These are phyloP conservation scores for Vitis rupestris DNA, from an alignment of 164 flowering plant species.

Conservation along the genomic window DNA sequence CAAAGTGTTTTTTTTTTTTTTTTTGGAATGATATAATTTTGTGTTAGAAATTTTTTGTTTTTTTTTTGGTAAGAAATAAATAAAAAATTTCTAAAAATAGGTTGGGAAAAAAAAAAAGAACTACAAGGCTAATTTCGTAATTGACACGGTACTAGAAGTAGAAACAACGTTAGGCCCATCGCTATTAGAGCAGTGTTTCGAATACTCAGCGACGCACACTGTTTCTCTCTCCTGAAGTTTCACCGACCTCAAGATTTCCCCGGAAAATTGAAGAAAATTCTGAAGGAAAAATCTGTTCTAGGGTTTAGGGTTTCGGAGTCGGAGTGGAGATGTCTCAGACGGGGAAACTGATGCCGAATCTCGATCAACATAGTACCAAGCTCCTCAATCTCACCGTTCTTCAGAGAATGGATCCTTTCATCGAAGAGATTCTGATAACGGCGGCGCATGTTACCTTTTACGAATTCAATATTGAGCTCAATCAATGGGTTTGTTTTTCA, in stretches of 20 bases:
- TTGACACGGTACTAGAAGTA: too few species aligned
- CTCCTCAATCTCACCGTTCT: slow-evolving; percentile 89
- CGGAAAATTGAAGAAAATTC: slow-evolving; percentile 11
- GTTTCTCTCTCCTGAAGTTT: slow-evolving; percentile 2
- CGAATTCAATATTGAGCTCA: slow-evolving; percentile 79
- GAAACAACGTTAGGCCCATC: too few species aligned
- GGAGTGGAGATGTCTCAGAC: slow-evolving; percentile 49
- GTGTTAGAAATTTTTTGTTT: too few species aligned
- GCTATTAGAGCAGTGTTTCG: background rate
- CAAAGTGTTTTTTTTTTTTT: too few species aligned
- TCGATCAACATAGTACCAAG: slow-evolving; percentile 80
- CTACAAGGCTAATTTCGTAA: too few species aligned
- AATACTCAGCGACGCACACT: background rate
- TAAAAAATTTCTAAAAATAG: too few species aligned
- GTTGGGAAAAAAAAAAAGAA: too few species aligned
- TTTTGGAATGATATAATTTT: too few species aligned
- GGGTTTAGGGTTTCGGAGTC: slow-evolving; percentile 15
- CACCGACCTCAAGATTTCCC: background rate
- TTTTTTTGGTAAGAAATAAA: too few species aligned
- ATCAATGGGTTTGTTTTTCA: slow-evolving; percentile 66
- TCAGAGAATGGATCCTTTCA: slow-evolving; percentile 78
- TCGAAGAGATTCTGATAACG: slow-evolving; percentile 86
- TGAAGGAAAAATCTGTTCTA: background rate
- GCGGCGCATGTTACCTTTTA: slow-evolving; percentile 93
- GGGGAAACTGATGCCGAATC: slow-evolving; percentile 82